Evolutionary conservation across 148 eudicot genomes (phyloP).

Genomic region (Camellia granthamiana): DNA sequence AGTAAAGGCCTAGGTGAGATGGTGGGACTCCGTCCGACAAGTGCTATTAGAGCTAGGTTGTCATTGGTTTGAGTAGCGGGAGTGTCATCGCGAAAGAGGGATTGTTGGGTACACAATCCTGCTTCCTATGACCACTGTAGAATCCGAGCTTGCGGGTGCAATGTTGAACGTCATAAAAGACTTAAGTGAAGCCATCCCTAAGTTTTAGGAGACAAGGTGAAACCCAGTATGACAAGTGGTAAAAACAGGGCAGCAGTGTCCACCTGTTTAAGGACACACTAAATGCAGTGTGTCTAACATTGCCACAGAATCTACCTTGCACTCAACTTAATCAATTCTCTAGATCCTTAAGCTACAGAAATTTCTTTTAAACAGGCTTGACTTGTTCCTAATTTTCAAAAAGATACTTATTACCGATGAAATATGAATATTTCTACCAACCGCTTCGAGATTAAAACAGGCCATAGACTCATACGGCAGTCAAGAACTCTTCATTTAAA

Average conservation of each 20-base stretch:
- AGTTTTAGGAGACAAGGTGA: too few species aligned
- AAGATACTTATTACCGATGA: neutral
- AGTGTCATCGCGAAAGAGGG: too few species aligned
- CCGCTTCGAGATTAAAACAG: neutral
- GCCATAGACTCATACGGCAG: neutral
- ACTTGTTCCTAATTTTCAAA: neutral
- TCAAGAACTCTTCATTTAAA: neutral
- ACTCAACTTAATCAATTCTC: neutral
- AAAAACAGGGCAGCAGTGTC: neutral
- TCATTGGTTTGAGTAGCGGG: too few species aligned
- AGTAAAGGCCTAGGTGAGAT: too few species aligned
- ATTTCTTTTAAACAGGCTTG: neutral
- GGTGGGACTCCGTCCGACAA: too few species aligned
- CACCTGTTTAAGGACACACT: neutral
- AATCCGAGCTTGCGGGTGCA: too few species aligned
- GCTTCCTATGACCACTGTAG: too few species aligned
- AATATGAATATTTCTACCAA: neutral
- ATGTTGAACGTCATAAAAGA: too few species aligned
- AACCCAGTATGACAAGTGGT: too few species aligned
- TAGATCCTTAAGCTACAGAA: neutral
- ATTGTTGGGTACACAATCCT: too few species aligned
- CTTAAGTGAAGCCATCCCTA: too few species aligned
- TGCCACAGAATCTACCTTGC: neutral
- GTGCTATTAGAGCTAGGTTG: too few species aligned
- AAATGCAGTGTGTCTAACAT: neutral